phyloP scores from a whole-genome alignment of 1,284 basidiomycete genomes.

The Apiotrichum gracile region DNA sequence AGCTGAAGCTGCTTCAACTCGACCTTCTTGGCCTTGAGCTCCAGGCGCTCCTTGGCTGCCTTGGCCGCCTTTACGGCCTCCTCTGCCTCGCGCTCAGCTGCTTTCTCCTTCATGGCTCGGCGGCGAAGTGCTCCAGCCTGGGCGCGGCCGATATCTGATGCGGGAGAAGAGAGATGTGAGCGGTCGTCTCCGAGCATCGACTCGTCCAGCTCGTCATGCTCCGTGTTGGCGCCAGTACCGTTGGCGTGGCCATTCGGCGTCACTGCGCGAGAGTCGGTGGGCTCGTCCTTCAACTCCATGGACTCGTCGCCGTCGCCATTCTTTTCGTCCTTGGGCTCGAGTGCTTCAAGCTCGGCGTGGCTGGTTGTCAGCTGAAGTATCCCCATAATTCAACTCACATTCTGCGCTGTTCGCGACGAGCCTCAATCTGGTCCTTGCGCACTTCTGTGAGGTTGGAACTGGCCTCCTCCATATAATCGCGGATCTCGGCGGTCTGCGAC shows the following conservation, averaged over 20 bases:
- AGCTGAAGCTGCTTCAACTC: conserved; percentile 29
- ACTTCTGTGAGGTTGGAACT: conserved; percentile 84
- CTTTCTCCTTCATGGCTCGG: conserved; percentile 41
- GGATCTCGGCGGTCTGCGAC: conserved; percentile 79
- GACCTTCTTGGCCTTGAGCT: conserved; percentile 29
- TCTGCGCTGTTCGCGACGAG: conserved; percentile 79
- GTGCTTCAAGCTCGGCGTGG: conserved; percentile 43
- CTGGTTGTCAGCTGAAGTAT: conserved; percentile 15
- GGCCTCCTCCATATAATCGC: conserved; percentile 82
- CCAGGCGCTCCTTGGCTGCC: conserved; percentile 45
- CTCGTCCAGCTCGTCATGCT: conserved; percentile 41
- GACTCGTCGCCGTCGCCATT: conserved; percentile 56
- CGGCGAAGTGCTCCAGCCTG: conserved; percentile 27
- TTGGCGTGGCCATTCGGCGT: conserved; percentile 27
- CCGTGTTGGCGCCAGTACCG: conserved; percentile 20
- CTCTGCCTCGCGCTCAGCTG: conserved; percentile 43
- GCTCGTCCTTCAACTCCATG: conserved; percentile 23
- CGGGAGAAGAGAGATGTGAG: conserved; percentile 9
- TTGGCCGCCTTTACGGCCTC: conserved; percentile 61
- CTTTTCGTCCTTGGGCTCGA: conserved; percentile 42
- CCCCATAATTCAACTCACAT: conserved; percentile 55
- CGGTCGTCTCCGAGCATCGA: conserved; percentile 15
- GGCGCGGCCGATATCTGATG: background rate
- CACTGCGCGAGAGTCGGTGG: conserved; percentile 14
- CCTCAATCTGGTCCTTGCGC: conserved; percentile 90